Base-by-base conservation (phyloP, 495 filamentous ascomycete genomes). In the Hypoxylon fuscum region DNA sequence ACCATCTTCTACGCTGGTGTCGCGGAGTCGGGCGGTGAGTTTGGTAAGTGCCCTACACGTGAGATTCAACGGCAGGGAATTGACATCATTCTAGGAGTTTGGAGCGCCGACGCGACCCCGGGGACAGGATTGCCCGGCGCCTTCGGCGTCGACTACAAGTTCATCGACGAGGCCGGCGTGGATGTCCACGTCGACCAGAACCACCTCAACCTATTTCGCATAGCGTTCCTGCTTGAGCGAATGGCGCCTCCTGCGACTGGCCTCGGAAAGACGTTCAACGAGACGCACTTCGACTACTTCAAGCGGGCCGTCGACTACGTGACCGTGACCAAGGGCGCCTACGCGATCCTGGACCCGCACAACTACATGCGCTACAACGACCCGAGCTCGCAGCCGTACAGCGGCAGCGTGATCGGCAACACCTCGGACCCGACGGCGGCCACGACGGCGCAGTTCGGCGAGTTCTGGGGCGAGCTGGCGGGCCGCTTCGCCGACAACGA, bases 301-400 rank as follows among this genome's bases (percentile, higher is more conserved):
- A 80, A 79, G 47, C 66, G 79, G 31, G 73, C 81, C 0, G 73
- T 84, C 6, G 77, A 84, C 65, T 82, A 83, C 64, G 78, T 82
- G 46, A 83, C 78, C 3, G 69, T 75, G 34, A 81, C 74, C 12
- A 81, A 81, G 56, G 78, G 79, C 4, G 75, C 73, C 3, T 78
- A 83, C 56, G 73, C 71, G 14, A 84, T 82, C 62, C 62, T 83
- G n/a, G 81, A 84, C 60, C 79, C 79, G 15, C 81, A 84, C 72
- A 83, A 81, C 61, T 83, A 83, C 71, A 83, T 82, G 80, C 73
- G 80, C 6, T 83, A 81, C 70, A 81, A 83, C 68, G 72, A 83
- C 59, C 79, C 81, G 2, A 79, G 74, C 7, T 75, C 77, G 31
- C 80, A 84, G 68, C 79, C 81, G 15, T 74, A 72, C 55, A 73